Conservation (phyloP, 2,329 filamentous ascomycete genomes). For the Didymellaceae sp. region DNA sequence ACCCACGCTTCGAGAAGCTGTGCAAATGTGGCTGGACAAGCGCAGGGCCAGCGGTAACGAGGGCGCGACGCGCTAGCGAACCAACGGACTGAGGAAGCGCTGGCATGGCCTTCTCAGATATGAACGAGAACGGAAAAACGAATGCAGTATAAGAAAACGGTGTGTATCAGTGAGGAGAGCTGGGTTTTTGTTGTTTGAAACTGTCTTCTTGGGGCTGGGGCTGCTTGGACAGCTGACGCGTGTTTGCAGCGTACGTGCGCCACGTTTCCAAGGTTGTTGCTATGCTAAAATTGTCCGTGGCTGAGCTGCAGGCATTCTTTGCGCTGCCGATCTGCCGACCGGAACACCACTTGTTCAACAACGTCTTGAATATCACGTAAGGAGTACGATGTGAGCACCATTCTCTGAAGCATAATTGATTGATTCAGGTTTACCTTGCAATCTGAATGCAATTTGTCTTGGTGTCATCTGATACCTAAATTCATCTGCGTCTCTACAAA, state of each 20-base stretch:
- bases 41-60: conserved; percentile 37
- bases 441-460: too few relatives aligned
- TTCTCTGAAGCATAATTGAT: too few relatives aligned
- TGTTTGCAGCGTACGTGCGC: conserved; percentile 22
- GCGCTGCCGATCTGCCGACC: conserved; percentile 7
- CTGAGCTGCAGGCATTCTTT: conserved; percentile 9
- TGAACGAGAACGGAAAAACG: background rate
- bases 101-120: conserved; percentile 27
- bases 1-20: conserved; percentile 58
- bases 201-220: conserved; percentile 15
- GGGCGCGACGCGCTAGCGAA: conserved; percentile 35
- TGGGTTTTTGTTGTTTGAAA: background rate
- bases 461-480: too few relatives aligned
- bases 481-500: too few relatives aligned
- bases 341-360: background rate
- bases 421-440: too few relatives aligned
- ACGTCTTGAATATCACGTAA: too few relatives aligned
- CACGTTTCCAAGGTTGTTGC: too few relatives aligned
- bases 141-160: background rate
- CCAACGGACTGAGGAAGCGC: conserved; percentile 27
- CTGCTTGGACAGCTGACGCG: conserved; percentile 18
- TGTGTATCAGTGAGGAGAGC: background rate
- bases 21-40: conserved; percentile 47
- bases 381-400: too few relatives aligned
- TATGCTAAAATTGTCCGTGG: conserved; percentile 20